phyloP scores from a whole-genome alignment of 1,284 basidiomycete genomes.

The Cryptococcus floricola region DNA sequence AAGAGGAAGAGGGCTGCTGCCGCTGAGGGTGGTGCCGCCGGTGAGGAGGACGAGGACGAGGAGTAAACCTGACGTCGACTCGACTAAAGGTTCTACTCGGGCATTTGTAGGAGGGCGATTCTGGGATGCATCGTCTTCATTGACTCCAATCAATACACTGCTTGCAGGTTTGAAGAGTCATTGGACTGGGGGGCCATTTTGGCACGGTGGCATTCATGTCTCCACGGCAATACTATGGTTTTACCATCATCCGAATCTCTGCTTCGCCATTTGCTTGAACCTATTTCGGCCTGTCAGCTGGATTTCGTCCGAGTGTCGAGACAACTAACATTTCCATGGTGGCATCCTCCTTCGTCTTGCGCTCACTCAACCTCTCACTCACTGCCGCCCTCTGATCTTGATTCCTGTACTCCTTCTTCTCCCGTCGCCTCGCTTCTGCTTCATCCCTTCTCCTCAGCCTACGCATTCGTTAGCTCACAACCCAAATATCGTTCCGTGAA shows the following conservation, averaged over 20 bases:
- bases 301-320: not conserved
- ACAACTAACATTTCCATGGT: slow-evolving; percentile 48
- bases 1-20: slow-evolving; percentile 97
- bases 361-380: slow-evolving; percentile 39
- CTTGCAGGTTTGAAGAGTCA: not conserved
- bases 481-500: not conserved
- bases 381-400: slow-evolving; percentile 35
- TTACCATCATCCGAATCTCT: slow-evolving; percentile 30
- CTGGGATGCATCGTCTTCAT: slow-evolving; percentile 19
- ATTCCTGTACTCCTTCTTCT: slow-evolving; percentile 26
- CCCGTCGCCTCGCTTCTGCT: slow-evolving; percentile 33
- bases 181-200: not conserved
- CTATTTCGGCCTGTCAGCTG: slow-evolving; percentile 11
- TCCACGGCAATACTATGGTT: not conserved
- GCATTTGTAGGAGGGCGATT: slow-evolving; percentile 9
- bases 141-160: not conserved
- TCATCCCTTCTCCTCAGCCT: slow-evolving; percentile 17
- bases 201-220: not conserved
- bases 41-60: slow-evolving; percentile 83
- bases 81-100: slow-evolving; percentile 3
- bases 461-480: not conserved
- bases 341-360: slow-evolving; percentile 40
- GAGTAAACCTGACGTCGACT: slow-evolving; percentile 29
- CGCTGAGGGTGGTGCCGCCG: slow-evolving; percentile 87
- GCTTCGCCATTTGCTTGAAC: slow-evolving; percentile 41